Evolutionary conservation across 768 basidiomycete genomes (phyloP).

Genomic region (Suillus brevipes): DNA sequence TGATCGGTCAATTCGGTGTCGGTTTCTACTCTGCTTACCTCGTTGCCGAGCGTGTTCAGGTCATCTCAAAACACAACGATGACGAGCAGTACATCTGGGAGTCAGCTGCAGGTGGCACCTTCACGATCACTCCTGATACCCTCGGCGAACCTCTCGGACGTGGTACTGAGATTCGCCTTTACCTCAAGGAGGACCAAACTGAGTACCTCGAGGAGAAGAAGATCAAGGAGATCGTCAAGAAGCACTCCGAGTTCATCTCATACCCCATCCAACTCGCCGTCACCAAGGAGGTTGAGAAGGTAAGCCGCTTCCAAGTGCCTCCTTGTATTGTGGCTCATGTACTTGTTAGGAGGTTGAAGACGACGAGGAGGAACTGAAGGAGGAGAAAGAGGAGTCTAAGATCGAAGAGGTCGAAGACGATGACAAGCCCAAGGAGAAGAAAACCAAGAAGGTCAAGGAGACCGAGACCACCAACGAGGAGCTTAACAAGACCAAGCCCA

Average conservation of each 20-base stretch:
- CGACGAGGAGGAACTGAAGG: conserved; percentile 71
- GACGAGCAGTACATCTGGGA: conserved; percentile 99
- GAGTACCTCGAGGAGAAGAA: conserved; percentile 99
- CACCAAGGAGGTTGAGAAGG: conserved; percentile 99
- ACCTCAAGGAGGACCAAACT: conserved; percentile 97
- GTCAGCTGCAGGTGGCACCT: conserved; percentile 99
- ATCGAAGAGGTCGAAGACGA: conserved; percentile 85
- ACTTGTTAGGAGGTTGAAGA: conserved; percentile 78
- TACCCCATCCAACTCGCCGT: conserved; percentile 99
- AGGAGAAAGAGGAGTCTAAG: conserved; percentile 75
- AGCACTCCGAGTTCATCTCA: conserved; percentile 99
- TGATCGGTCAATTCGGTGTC: conserved; percentile 99
- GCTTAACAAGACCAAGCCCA: conserved; percentile 99
- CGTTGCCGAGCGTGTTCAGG: conserved; percentile 97
- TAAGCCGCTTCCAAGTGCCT: conserved; percentile 34
- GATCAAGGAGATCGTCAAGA: conserved; percentile 99
- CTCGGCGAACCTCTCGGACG: conserved; percentile 89
- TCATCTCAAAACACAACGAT: conserved; percentile 99
- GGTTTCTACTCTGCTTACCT: conserved; percentile 99
- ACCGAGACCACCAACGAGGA: conserved; percentile 87
- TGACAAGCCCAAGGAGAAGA: conserved; percentile 85
- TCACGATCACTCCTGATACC: conserved; percentile 95
- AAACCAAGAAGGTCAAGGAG: conserved; percentile 94
- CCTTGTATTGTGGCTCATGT: not conserved
- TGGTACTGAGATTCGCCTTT: conserved; percentile 89